Evolutionary conservation across 2,329 filamentous ascomycete species (phyloP), one percentile per base, ranked within the genome.

Genomic region (Venturia aucupariae): DNA sequence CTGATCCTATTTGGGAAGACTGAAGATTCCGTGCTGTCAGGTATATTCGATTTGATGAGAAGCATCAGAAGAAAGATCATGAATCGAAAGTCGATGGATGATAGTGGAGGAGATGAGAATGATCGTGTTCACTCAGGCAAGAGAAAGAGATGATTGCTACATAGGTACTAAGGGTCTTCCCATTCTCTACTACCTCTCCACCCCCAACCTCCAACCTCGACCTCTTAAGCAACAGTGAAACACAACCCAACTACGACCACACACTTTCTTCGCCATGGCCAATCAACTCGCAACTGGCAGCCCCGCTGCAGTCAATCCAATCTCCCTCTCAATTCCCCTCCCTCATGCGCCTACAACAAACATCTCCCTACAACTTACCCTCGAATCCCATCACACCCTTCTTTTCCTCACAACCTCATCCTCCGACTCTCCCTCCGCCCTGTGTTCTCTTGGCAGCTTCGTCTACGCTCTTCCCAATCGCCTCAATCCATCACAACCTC

Each of bases 381-480:
- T 82, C 66, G 75, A 83, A 65, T 74, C 76, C 6, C 81, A 79
- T 32, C 83, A 80, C 60, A 72, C 81, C 13, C 77, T 85, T 54
- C 75, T 86, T 13, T 86, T 86, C 71, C 75, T 87, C 55, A 80
- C 82, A 0, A 84, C 81, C 0, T 82, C 81, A 8, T 77, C 79
- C 2, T 71, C 79, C 1, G 82, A 79, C 24, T 71, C 74, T 1
- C 67, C 71, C 32, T 54, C 69, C 65, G 61, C 70, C 10, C 66
- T 71, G 7, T 61, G 77, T 2, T 69, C 75, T 0, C 82, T 97
- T 76, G 93, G 94, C 3, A 96, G 91, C 61, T 93, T 97, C 72
- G 90, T 97, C 57, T 97, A 96, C 73, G 90, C 92, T 2, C 84
- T 99, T 74, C 93, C 94, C 19, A 89, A 96, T 77, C 94, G 73